Base-by-base conservation (phyloP, 768 basidiomycete species). In the Lyophyllum decastes region DNA sequence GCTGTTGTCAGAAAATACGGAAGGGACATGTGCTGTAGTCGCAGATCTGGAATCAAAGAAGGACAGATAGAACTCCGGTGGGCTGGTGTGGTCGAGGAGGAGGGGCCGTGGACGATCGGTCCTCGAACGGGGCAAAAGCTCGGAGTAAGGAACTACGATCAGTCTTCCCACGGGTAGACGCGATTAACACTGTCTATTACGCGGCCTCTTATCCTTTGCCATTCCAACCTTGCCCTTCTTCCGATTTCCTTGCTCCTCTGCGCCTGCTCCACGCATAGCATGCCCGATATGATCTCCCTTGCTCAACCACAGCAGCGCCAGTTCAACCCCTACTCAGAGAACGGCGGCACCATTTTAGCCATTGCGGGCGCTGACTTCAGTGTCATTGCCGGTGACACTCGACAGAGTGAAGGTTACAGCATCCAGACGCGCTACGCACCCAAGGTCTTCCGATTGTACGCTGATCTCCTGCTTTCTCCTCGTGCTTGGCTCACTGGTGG, bases 391-490 rank as follows among this genome's bases (percentile, higher is more conserved):
- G 93, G 95, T 51, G 96, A 99, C 75, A 99, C 96, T 44, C 80
- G 96, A 55, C 97, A 98, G 78, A 94, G 89, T 63, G 92, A 95
- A 71, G 96, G 96, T n/a, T 98, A 92, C 76, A 91, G 79, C 70
- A 99, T 99, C 72, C 96, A 99, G 80, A 97, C 96, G 58, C 83
- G 96, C 72, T 98, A 97, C 73, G 94, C 94, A 8, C 89, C 94
- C 43, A 96, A 98, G 75, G 94, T 98, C 58, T 97, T 95, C 76
- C 82, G 85, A 77, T 74, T 99, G 93, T 97, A 67, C 76, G 93
- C 69, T 30, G 22, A 30, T 11, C 27, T n/a, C 21, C 17, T 16
- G 26, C 51, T 49, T 51, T 51, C n/a, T 50, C 51, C 22, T 40
- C 9, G 24, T 25, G 17, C 17, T 34, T 17, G 38, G 41, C 45